Conservation (phyloP, 305 asterid genomes). For the Fraxinus latifolia region DNA sequence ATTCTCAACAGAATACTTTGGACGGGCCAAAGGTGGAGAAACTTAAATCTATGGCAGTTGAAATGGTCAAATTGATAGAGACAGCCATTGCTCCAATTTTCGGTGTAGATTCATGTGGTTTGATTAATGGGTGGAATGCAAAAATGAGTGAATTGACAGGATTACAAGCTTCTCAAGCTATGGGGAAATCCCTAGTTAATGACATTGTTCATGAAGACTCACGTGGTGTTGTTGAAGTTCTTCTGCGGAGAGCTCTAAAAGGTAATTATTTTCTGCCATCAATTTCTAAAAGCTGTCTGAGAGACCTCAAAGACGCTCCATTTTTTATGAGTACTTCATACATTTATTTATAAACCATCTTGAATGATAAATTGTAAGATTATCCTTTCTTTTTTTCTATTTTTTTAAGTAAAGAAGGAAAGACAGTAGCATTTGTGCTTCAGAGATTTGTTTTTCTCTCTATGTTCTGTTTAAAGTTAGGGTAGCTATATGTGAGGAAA, state of each 20-base stretch:
- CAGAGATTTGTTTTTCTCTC: background rate
- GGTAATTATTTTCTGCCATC: background rate
- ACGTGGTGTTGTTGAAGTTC: background rate
- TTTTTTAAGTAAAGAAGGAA: background rate
- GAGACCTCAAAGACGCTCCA: background rate
- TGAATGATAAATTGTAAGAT: background rate
- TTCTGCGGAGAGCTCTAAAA: background rate
- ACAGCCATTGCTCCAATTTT: constrained; percentile 32
- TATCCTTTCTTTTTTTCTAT: background rate
- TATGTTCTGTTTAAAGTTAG: background rate
- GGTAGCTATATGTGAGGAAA: background rate
- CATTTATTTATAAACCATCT: background rate
- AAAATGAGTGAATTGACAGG: constrained; percentile 22
- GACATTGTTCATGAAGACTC: constrained; percentile 4
- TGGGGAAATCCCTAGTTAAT: constrained; percentile 4
- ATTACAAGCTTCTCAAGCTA: background rate
- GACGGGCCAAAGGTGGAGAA: constrained; percentile 24
- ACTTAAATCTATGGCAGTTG: constrained; percentile 26
- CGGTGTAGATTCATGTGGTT: constrained; percentile 27
- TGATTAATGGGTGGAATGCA: constrained; percentile 34
- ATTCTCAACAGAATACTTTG: constrained; percentile 4
- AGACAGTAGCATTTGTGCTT: background rate
- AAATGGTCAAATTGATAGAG: constrained; percentile 33
- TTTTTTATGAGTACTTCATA: background rate
- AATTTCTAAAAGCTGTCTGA: background rate